Evolutionary conservation across 805 yeast genomes (phyloP), one percentile per base, ranked within the genome.

Genomic region (Barnettozyma siamensis): DNA sequence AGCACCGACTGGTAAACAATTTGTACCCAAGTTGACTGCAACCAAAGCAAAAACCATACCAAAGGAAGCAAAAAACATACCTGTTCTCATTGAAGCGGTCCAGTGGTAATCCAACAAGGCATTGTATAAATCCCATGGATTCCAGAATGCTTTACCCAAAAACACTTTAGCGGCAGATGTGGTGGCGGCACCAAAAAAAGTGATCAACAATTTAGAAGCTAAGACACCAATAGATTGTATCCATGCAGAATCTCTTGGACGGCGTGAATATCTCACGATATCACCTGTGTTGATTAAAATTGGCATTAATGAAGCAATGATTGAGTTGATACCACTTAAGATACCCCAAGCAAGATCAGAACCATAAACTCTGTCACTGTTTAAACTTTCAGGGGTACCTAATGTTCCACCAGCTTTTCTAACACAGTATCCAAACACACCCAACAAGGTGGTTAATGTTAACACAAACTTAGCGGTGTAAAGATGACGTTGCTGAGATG

Each of bases 401-500:
- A 41, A 37, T 24, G 35, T 32, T n/a, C 44, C 44, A 26, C 44
- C 44, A 16, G 44, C 41, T 26, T 44, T 37, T 23, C 29, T 20
- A 33, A 30, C 35, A 33, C 41, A 37, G 36, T 47, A 47, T 7
- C 47, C 51, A 19, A 40, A 37, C 10, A 37, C 47, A 18, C 35
- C 39, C 8, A 37, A 34, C 27, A 33, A 32, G 9, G 35, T 13
- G 35, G 15, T 42, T 12, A 31, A 65, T 74, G 40, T 36, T 5
- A 26, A 7, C 5, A 36, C 27, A 5, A 36, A 36, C 19, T 36
- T 36, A 8, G 28, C 16, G 3, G 38, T 36, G n/a, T 36, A 36
- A 11, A 36, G 12, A 26, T 36, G 38, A 29, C 38, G 38, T 36
- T 36, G 38, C 3, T 12, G 16, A 13, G 27, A 17, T 29, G 38